phyloP scores from a whole-genome alignment of 768 basidiomycete genomes.

The Tephrocybe rancida region DNA sequence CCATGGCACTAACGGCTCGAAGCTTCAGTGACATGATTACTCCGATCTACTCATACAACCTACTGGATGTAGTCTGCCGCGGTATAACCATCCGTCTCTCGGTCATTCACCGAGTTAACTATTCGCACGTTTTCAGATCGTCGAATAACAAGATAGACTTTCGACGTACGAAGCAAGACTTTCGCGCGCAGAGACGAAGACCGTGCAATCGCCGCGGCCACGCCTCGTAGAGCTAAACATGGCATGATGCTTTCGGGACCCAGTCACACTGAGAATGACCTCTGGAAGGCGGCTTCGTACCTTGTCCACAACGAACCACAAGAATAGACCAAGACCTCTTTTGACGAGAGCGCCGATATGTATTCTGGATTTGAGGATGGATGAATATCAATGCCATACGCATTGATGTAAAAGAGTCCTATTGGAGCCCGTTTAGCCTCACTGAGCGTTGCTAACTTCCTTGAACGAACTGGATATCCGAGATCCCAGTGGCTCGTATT shows the following conservation, averaged over 20 bases:
- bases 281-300: slow-evolving; percentile 35
- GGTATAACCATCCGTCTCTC: slow-evolving; percentile 86
- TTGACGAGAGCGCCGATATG: slow-evolving; percentile 57
- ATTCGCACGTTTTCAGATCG: slow-evolving; percentile 1
- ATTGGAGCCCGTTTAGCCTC: slow-evolving; percentile 6
- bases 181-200: slow-evolving; percentile 76
- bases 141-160: not conserved
- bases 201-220: slow-evolving; percentile 75
- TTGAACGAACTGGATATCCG: slow-evolving; percentile 60
- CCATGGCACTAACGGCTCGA: slow-evolving; percentile 55
- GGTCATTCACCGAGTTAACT: slow-evolving; percentile 90
- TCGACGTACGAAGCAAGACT: slow-evolving; percentile 74
- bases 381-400: slow-evolving; percentile 90
- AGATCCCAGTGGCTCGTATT: slow-evolving; percentile 58
- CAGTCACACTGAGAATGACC: not conserved
- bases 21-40: slow-evolving; percentile 2
- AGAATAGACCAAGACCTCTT: slow-evolving; percentile 82
- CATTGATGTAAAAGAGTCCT: slow-evolving; percentile 89
- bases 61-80: slow-evolving; percentile 85
- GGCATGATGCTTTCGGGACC: slow-evolving; percentile 62
- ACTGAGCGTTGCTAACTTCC: slow-evolving; percentile 2
- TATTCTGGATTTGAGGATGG: slow-evolving; percentile 86
- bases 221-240: slow-evolving; percentile 82
- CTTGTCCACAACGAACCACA: slow-evolving; percentile 96
- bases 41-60: slow-evolving; percentile 14